A percentile compares a stretch with the other conserved stretches of the same genome.
These are phyloP conservation scores for Rhynchosporium graminicola DNA, from an alignment of 2,329 filamentous ascomycete species.

Conservation along the genomic window DNA sequence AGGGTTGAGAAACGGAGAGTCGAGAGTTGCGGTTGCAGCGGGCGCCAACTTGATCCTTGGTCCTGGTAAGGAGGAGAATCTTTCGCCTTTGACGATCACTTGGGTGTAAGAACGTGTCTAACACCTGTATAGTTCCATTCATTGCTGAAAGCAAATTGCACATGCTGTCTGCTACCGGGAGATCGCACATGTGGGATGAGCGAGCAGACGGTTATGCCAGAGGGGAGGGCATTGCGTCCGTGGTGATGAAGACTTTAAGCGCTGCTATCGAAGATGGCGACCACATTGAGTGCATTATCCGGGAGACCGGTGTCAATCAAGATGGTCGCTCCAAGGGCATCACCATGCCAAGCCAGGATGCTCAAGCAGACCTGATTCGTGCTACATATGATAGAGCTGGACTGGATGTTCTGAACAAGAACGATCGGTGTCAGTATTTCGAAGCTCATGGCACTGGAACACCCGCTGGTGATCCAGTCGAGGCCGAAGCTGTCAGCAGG, in stretches of 20 bases:
- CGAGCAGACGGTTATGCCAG: slow-evolving; percentile 45
- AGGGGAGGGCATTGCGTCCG: slow-evolving; percentile 57
- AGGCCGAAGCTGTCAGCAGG: slow-evolving; percentile 22
- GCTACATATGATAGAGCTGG: slow-evolving; percentile 19
- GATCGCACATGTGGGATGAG: slow-evolving; percentile 33
- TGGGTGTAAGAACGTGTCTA: background rate
- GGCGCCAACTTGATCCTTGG: slow-evolving; percentile 30
- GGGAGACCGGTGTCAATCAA: slow-evolving; percentile 45
- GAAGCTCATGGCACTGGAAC: slow-evolving; percentile 36
- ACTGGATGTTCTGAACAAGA: slow-evolving; percentile 14
- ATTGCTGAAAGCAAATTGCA: slow-evolving; percentile 19
- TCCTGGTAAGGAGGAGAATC: slow-evolving; percentile 18
- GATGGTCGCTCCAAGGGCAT: slow-evolving; percentile 46
- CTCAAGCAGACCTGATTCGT: slow-evolving; percentile 42
- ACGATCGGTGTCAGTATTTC: slow-evolving; percentile 25
- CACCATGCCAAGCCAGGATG: slow-evolving; percentile 46
- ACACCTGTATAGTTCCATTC: background rate
- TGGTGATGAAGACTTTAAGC: slow-evolving; percentile 59
- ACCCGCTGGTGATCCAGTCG: slow-evolving; percentile 21
- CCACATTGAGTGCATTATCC: slow-evolving; percentile 46
- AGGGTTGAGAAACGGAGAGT: slow-evolving; percentile 7
- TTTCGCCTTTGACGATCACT: background rate
- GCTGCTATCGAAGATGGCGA: slow-evolving; percentile 46
- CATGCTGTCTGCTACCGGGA: slow-evolving; percentile 3
- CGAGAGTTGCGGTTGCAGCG: slow-evolving; percentile 42